These are phyloP conservation scores for Bipolaris zeicola DNA, from an alignment of 2,329 filamentous ascomycete genomes.

Conservation along the genomic window DNA sequence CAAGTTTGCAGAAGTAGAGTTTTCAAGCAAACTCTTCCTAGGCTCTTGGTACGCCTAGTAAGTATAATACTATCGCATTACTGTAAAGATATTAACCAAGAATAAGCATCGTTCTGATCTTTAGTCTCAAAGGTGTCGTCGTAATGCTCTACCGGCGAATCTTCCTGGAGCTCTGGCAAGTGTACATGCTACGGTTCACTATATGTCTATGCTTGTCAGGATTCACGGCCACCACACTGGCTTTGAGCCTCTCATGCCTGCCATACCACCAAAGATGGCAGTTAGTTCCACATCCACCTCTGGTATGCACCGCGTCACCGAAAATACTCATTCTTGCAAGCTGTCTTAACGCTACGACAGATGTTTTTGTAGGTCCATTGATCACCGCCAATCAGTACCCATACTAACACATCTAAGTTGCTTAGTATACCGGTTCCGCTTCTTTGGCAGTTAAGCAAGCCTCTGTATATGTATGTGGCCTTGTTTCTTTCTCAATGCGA, in stretches of 20 bases:
- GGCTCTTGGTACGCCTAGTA: background rate
- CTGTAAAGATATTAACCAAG: background rate
- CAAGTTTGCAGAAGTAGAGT: background rate
- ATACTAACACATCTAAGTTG: background rate
- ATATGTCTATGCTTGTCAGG: background rate
- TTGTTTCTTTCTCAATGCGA: background rate
- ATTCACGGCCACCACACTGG: background rate
- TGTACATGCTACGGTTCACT: background rate
- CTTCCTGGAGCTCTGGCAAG: background rate
- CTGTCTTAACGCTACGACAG: background rate
- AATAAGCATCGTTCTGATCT: background rate
- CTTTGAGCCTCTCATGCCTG: background rate
- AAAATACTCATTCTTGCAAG: background rate
- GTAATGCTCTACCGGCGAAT: background rate
- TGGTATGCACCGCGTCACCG: background rate
- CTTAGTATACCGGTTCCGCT: background rate
- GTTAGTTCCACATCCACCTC: background rate
- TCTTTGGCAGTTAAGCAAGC: background rate
- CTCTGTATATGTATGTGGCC: background rate
- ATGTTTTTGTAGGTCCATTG: background rate
- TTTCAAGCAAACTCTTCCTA: background rate
- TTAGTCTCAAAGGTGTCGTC: background rate
- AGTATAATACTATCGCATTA: background rate
- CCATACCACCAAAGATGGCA: background rate
- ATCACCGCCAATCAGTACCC: background rate